Conservation (phyloP, 2,329 filamentous ascomycete genomes). For the Cladophialophora bantiana region DNA sequence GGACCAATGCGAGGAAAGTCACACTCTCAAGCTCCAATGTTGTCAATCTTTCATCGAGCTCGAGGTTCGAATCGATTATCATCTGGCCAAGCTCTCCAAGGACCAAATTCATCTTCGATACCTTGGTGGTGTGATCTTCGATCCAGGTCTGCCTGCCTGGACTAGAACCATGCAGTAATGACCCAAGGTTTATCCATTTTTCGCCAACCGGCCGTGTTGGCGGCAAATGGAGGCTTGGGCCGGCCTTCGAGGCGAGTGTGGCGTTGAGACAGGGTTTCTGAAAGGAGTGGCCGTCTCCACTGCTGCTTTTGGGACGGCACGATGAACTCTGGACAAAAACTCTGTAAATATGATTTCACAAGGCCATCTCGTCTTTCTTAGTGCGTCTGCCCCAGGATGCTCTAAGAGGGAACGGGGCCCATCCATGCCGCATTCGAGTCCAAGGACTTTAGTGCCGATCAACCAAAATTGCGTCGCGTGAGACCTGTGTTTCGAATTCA, state of each 20-base stretch:
- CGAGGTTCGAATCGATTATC: constrained; percentile 6
- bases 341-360: constrained; percentile 6
- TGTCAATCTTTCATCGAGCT: not conserved
- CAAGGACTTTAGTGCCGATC: constrained; percentile 13
- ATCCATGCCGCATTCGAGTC: constrained; percentile 5
- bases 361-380: not conserved
- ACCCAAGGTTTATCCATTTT: constrained; percentile 15
- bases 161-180: constrained; percentile 5
- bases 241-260: constrained; percentile 17
- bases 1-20: constrained; percentile 17
- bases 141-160: not conserved
- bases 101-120: constrained; percentile 3
- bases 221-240: constrained; percentile 8
- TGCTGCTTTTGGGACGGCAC: constrained; percentile 22
- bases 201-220: constrained; percentile 15
- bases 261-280: constrained; percentile 19
- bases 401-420: not conserved
- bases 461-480: constrained; percentile 21
- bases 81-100: constrained; percentile 4
- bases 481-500: not conserved
- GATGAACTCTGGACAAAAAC: constrained; percentile 8
- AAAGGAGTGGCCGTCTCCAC: constrained; percentile 16
- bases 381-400: constrained; percentile 4
- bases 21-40: not conserved
- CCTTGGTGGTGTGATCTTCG: constrained; percentile 16